These are phyloP conservation scores for Nelumbo lutea DNA, from an alignment of 164 flowering plant genomes.

Conservation along the genomic window DNA sequence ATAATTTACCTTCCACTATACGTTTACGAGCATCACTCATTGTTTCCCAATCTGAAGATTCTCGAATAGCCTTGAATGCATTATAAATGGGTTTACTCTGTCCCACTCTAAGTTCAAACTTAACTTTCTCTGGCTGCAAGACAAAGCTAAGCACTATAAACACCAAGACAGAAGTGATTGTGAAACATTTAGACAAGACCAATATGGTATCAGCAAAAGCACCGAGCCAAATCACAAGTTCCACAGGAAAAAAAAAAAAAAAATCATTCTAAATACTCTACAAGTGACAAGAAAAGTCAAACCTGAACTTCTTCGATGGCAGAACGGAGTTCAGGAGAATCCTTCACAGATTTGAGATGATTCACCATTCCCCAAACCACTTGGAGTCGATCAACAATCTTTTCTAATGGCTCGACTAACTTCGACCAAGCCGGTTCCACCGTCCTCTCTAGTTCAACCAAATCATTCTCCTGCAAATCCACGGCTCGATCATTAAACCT, in stretches of 20 bases:
- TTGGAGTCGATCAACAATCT: constrained; percentile 55
- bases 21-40: constrained; percentile 78
- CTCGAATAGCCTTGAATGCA: constrained; percentile 81
- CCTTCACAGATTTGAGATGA: constrained; percentile 91
- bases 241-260: background rate
- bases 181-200: background rate
- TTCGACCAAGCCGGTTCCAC: constrained; percentile 92
- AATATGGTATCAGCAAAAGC: background rate
- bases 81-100: constrained; percentile 91
- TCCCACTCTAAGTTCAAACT: constrained; percentile 72
- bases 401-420: constrained; percentile 88
- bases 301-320: constrained; percentile 98
- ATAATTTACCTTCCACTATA: constrained; percentile 72
- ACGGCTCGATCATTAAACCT: constrained; percentile 6
- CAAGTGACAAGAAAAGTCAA: background rate
- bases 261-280: background rate
- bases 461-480: constrained; percentile 58
- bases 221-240: background rate
- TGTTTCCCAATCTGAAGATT: constrained; percentile 66
- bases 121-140: constrained; percentile 86
- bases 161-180: background rate
- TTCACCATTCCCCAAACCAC: constrained; percentile 90
- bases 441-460: constrained; percentile 70
- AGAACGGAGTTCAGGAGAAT: constrained; percentile 79
- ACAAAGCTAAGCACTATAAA: constrained; percentile 6